Evolutionary conservation across 352 stramenopile genomes (phyloP).

Genomic region (Phytophthora sansomeana): DNA sequence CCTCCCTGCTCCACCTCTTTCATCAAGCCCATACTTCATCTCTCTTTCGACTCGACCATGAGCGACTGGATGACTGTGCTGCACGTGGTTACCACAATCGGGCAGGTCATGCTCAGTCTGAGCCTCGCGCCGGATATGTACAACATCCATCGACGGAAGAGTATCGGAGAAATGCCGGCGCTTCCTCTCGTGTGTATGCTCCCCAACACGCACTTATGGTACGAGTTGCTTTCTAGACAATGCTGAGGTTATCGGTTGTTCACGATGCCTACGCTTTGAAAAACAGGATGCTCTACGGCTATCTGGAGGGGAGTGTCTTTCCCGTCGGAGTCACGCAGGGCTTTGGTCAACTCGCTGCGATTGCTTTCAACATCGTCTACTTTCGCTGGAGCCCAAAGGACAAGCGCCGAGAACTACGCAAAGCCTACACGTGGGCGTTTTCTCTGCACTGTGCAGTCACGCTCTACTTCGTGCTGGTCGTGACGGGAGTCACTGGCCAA

Average conservation of each 20-base stretch:
- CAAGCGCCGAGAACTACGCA: constrained; percentile 14
- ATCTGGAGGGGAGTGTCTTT: constrained; percentile 27
- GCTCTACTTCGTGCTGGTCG: constrained; percentile 43
- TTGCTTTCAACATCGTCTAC: constrained; percentile 32
- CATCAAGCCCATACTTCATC: not conserved
- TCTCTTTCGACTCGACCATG: constrained; percentile 12
- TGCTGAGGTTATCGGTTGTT: no score
- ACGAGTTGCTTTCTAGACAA: not conserved
- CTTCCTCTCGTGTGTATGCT: constrained; percentile 26
- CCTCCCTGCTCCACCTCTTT: not conserved
- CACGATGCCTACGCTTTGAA: no score
- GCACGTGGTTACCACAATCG: constrained; percentile 19
- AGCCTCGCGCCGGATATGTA: constrained; percentile 31
- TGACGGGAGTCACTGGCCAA: constrained; percentile 37
- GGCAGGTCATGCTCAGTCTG: constrained; percentile 26
- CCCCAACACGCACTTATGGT: constrained; percentile 33
- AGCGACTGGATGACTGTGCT: constrained; percentile 24
- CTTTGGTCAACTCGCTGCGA: constrained; percentile 22
- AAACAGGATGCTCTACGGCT: constrained; percentile 28
- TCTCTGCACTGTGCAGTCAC: constrained; percentile 23
- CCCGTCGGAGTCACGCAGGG: constrained; percentile 27
- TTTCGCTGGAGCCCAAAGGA: constrained; percentile 18
- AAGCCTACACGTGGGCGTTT: constrained; percentile 4
- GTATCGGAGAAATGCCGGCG: constrained; percentile 21
- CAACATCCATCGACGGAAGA: constrained; percentile 21